Base-by-base conservation (phyloP, 2,329 filamentous ascomycete genomes). In the Colletotrichum nymphaeae region DNA sequence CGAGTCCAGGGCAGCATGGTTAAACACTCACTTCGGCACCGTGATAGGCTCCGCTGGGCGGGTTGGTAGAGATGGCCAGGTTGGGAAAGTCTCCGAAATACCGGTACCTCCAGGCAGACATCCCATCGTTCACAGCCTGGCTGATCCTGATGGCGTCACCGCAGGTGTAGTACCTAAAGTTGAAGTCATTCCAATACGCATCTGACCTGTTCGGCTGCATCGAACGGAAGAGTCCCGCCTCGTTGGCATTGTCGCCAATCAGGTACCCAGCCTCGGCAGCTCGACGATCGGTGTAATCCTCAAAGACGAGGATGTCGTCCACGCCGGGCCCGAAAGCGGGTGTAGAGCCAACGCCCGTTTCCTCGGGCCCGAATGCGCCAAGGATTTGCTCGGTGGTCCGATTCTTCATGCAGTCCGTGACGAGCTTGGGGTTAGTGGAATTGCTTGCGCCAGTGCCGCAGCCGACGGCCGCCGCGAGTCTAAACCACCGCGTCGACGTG, bases 71-170 rank as follows among this genome's bases (percentile, higher is more conserved):
- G 32, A 81, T 69, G 8, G 73, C 73, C 11, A 80, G 76, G 59
- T 84, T 79, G 6, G 81, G 79, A 66, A 83, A 84, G 11, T 79
- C 78, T 6, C 82, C 83, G 55, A 82, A 79, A 60, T 81, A 84
- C 14, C 80, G 77, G 62, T 84, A 84, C 62, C 83, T 75, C 81
- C 82, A 84, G 0, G 80, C 81, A 1, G 82, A 79, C n/a, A 77
- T 77, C 1, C 76, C 76, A 1, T 69, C 68, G 22, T 76, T 37
- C 2, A 79, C 56, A 28, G 76, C 75, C 22, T 72, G 67, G 62
- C 80, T 77, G 62, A 80, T 77, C 35, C 76, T 67, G 19, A 49
- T 12, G 68, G 55, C 69, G 64, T 79, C 11, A 76, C 72, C 8
- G 81, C 83, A 83, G 49, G 75, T 86, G 60, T 81, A 84, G 9